Conservation (phyloP, 768 basidiomycete genomes). For the Psilocybe tampanensis region DNA sequence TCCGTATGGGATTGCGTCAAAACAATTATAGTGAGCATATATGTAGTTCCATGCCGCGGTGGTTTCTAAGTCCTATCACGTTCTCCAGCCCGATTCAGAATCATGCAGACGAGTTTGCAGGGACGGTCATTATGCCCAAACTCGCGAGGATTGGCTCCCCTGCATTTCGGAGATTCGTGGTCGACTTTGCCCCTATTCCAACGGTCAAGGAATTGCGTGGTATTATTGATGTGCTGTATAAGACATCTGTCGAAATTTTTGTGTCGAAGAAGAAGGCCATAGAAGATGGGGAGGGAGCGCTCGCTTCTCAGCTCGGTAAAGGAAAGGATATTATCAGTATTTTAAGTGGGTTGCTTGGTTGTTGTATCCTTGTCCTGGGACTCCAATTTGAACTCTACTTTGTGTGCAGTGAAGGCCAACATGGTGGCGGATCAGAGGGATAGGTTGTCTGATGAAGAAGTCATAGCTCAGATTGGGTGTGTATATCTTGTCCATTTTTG, state of each 20-base stretch:
- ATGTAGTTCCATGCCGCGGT: neutral
- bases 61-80: neutral
- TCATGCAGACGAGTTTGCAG: neutral
- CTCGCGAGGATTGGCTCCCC: slow-evolving; percentile 26
- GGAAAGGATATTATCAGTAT: slow-evolving; percentile 48
- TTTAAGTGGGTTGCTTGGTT: slow-evolving; percentile 31
- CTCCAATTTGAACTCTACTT: neutral
- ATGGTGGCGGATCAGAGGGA: slow-evolving; percentile 32
- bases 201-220: slow-evolving; percentile 32
- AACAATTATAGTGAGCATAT: slow-evolving; percentile 29
- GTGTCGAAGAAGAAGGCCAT: slow-evolving; percentile 35
- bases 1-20: slow-evolving; percentile 33
- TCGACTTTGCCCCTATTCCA: slow-evolving; percentile 34
- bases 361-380: neutral
- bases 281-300: slow-evolving; percentile 32
- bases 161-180: slow-evolving; percentile 32
- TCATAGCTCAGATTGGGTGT: slow-evolving; percentile 37
- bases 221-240: slow-evolving; percentile 36
- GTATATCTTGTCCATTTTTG: slow-evolving; percentile 1
- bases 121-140: slow-evolving; percentile 16
- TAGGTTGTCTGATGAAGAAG: slow-evolving; percentile 34
- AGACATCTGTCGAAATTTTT: slow-evolving; percentile 35
- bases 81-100: neutral
- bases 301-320: slow-evolving; percentile 31
- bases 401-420: slow-evolving; percentile 34